Conservation (phyloP, 495 filamentous ascomycete genomes). For the Umbilicaria muhlenbergii region DNA sequence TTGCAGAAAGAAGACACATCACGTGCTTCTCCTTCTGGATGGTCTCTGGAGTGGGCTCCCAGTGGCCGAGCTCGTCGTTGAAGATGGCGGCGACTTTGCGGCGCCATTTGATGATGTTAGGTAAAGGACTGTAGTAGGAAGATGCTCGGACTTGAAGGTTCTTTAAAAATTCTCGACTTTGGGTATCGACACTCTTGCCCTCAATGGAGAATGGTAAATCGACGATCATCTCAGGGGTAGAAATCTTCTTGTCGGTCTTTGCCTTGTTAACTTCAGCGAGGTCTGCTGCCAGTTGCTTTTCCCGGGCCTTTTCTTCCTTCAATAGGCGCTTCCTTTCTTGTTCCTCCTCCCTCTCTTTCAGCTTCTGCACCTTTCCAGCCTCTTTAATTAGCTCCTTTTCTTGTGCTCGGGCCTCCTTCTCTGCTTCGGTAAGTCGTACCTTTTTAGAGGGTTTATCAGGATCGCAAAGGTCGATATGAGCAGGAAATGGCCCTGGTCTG, state of each 20-base stretch:
- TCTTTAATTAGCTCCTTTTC: constrained; percentile 34
- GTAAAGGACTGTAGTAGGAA: constrained; percentile 28
- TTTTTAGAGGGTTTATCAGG: constrained; percentile 17
- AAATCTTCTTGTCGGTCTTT: constrained; percentile 60
- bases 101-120: constrained; percentile 57
- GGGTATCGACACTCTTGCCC: constrained; percentile 29
- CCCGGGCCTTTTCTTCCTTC: constrained; percentile 40
- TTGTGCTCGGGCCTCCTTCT: constrained; percentile 34
- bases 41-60: constrained; percentile 45
- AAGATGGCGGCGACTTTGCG: constrained; percentile 49
- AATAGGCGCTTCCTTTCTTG: constrained; percentile 32
- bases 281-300: constrained; percentile 53
- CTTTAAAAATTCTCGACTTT: constrained; percentile 35
- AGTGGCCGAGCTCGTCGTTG: constrained; percentile 44
- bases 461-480: constrained; percentile 14
- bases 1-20: constrained; percentile 47
- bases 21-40: constrained; percentile 52
- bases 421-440: constrained; percentile 20
- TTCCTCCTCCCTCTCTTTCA: constrained; percentile 26
- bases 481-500: constrained; percentile 4
- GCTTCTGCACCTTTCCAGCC: constrained; percentile 29
- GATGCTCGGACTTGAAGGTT: constrained; percentile 40
- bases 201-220: constrained; percentile 47
- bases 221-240: constrained; percentile 70
- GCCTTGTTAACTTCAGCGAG: constrained; percentile 61